Evolutionary conservation across 2,329 filamentous ascomycete genomes (phyloP), one percentile per base, ranked within the genome.

Genomic region (Penicillium sp.): DNA sequence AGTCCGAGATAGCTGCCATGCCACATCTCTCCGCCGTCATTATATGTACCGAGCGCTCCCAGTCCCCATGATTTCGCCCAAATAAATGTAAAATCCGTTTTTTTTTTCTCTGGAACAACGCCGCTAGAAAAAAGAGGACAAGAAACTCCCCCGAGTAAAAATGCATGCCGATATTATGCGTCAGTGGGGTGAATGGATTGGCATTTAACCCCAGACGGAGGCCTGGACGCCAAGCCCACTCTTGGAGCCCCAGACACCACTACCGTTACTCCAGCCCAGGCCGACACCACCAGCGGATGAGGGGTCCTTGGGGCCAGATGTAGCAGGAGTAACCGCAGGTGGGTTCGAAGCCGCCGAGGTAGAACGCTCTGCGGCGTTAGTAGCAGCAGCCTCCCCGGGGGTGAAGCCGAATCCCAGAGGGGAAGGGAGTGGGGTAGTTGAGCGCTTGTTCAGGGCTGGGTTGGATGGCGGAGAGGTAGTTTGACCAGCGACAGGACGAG

Each of bases 381-480:
- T 60, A 23, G 62, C 51, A n/a, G 61, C 62, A 18, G 62, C 62
- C 55, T 84, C 83, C 60, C 80, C 80, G 16, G 80, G 75, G 33
- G 81, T 85, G 73, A 88, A 90, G 21, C 88, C 87, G 59, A 87
- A 88, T 72, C 88, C 88, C 48, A 94, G 80, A 11, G 92, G 92
- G n/a, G 92, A 95, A n/a, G 92, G 87, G 26, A 96, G 82, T 50
- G 93, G 92, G 2, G 92, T 96, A 7, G 91, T 96, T 0, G 92
- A 91, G 55, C 91, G 90, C 76, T 94, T 94, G 74, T 83, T 89
- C 63, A 90, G 72, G 9, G 82, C 80, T 29, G 83, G 81, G 66
- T 87, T 87, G 28, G 79, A 70, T 8, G 75, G 65, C 48, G 75
- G 74, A 24, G 70, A 72, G 34, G 71, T 62, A 28, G 74, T 76